These are phyloP conservation scores for Phaeosphaeria sp. DNA, from an alignment of 2,329 filamentous ascomycete genomes.

Conservation along the genomic window DNA sequence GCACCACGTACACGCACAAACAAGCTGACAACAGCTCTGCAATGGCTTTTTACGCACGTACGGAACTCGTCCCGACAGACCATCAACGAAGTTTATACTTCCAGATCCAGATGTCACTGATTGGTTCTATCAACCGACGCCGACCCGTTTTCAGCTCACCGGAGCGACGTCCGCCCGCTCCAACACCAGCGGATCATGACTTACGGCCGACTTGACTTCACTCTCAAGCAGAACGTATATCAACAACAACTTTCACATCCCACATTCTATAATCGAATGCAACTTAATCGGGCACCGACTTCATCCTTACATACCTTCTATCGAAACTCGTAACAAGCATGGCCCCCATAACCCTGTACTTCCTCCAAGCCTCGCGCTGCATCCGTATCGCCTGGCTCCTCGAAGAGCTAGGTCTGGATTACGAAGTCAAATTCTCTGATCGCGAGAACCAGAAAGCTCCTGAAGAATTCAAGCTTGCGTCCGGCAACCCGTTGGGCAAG, in stretches of 20 bases:
- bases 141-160: background rate
- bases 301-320: too few relatives aligned
- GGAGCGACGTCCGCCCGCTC: background rate
- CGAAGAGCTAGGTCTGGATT: constrained; percentile 53
- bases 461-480: constrained; percentile 50
- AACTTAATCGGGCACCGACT: too few relatives aligned
- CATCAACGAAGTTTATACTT: background rate
- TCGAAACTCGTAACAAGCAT: too few relatives aligned
- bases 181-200: background rate
- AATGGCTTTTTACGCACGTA: background rate
- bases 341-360: constrained; percentile 52
- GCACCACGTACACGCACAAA: background rate
- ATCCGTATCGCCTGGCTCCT: constrained; percentile 57
- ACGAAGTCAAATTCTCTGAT: constrained; percentile 50
- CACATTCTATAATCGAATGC: too few relatives aligned
- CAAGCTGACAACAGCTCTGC: background rate
- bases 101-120: background rate
- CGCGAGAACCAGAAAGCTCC: constrained; percentile 51
- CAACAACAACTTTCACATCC: background rate
- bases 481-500: constrained; percentile 53
- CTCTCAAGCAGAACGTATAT: background rate
- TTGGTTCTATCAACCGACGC: background rate
- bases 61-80: background rate
- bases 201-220: background rate
- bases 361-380: constrained; percentile 55